Evolutionary conservation across 164 flowering plant genomes (phyloP).

Genomic region (Macadamia integrifolia): DNA sequence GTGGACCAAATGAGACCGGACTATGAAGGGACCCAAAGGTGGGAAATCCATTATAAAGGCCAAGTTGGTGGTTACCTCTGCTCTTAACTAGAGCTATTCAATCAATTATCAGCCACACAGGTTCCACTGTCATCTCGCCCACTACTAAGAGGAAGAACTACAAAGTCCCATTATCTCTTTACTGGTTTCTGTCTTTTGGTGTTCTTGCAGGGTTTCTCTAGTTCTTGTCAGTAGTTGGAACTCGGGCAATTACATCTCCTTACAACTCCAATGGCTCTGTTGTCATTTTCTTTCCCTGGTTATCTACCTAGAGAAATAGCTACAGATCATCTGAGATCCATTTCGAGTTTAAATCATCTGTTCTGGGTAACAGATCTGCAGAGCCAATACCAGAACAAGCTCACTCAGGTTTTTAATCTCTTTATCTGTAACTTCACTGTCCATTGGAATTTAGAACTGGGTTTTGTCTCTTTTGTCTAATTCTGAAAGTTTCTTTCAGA

Average conservation of each 20-base stretch:
- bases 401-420: conserved; percentile 38
- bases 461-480: neutral
- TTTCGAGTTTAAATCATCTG: conserved; percentile 19
- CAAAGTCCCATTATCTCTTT: neutral
- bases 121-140: neutral
- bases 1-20: neutral
- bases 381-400: conserved; percentile 24
- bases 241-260: neutral
- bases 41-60: neutral
- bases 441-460: neutral
- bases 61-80: neutral
- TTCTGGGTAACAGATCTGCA: conserved; percentile 39
- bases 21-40: neutral
- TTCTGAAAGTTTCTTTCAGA: neutral
- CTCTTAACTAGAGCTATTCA: neutral
- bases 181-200: neutral
- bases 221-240: neutral
- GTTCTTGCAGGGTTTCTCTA: neutral
- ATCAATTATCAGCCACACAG: conserved; percentile 5
- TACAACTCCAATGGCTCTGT: conserved; percentile 41
- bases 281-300: conserved; percentile 43
- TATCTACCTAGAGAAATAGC: conserved; percentile 20
- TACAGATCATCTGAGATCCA: conserved; percentile 24
- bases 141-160: neutral
- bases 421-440: neutral